A percentile compares a stretch with the other conserved stretches of the same genome.
These are phyloP conservation scores for Apophysomyces ossiformis DNA, from an alignment of 371 early-diverging fungal genomes.

Conservation along the genomic window DNA sequence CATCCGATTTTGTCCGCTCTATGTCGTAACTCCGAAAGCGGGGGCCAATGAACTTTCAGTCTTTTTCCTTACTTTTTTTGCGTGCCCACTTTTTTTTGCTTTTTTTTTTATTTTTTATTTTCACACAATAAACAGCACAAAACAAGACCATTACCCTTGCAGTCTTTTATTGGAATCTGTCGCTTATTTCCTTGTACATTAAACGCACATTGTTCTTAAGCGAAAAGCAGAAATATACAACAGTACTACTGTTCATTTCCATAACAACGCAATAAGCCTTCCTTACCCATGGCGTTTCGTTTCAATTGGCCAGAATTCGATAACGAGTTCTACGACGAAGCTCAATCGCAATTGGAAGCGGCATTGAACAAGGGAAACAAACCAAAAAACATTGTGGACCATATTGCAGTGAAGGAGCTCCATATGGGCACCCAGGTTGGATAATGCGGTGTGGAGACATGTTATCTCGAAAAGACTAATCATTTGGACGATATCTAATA, in stretches of 20 bases:
- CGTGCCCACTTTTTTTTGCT: neutral
- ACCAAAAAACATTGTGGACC: conserved; percentile 89
- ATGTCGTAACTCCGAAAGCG: neutral
- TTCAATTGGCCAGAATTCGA: conserved; percentile 96
- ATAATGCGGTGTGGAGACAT: neutral
- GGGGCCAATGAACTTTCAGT: no score
- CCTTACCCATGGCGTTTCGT: conserved; percentile 87
- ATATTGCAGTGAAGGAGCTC: conserved; percentile 89
- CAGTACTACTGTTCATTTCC: no score
- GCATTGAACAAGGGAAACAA: conserved; percentile 93
- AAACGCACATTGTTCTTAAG: conserved; percentile 7
- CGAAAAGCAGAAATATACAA: conserved; percentile 17
- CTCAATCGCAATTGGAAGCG: conserved; percentile 79
- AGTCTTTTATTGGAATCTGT: neutral
- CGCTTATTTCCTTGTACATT: neutral
- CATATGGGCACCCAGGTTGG: conserved; percentile 91
- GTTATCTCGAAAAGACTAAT: neutral
- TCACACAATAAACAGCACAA: neutral
- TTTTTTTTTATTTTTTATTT: conserved; percentile 5
- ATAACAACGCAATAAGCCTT: no score
- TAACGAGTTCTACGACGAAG: conserved; percentile 82
- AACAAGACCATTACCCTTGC: neutral
- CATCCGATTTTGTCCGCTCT: conserved; percentile 1
- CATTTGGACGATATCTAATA: conserved; percentile 27
- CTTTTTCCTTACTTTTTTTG: no score